Conservation (phyloP, 2,329 filamentous ascomycete genomes). For the Venturia carpophila region DNA sequence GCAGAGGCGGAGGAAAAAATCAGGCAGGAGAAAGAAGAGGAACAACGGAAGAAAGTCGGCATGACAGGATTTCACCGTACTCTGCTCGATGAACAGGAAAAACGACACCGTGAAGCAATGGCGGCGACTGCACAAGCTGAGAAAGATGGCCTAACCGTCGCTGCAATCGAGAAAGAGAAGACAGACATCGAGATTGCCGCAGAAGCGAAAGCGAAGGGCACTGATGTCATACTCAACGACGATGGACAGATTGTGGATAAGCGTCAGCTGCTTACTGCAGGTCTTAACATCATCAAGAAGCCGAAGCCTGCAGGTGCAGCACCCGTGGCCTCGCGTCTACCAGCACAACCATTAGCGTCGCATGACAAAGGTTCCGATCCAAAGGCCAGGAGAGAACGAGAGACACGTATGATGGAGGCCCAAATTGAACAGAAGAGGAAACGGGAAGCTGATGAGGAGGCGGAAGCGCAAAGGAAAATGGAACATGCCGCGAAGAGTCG, state of each 20-base stretch:
- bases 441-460: constrained; percentile 59
- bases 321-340: constrained; percentile 26
- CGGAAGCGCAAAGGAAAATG: constrained; percentile 54
- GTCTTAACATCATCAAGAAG: constrained; percentile 63
- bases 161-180: constrained; percentile 41
- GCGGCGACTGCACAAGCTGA: constrained; percentile 47
- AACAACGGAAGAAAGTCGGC: constrained; percentile 57
- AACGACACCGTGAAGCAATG: constrained; percentile 60
- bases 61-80: constrained; percentile 75
- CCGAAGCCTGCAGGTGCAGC: constrained; percentile 44
- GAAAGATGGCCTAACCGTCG: constrained; percentile 27
- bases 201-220: constrained; percentile 57
- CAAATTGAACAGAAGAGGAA: constrained; percentile 69
- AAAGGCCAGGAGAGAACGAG: constrained; percentile 62
- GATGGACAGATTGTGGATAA: constrained; percentile 80
- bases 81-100: constrained; percentile 62
- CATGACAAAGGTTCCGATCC: constrained; percentile 28
- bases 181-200: constrained; percentile 56
- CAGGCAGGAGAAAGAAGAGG: constrained; percentile 57
- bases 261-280: constrained; percentile 66
- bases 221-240: constrained; percentile 65
- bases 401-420: constrained; percentile 70
- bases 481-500: constrained; percentile 64
- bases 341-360: constrained; percentile 22
- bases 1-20: constrained; percentile 64